Percentiles rank a stretch among this genome's conserved stretches.
phyloP scores from a whole-genome alignment of 116 monocot species.

The Thalassia testudinum region DNA sequence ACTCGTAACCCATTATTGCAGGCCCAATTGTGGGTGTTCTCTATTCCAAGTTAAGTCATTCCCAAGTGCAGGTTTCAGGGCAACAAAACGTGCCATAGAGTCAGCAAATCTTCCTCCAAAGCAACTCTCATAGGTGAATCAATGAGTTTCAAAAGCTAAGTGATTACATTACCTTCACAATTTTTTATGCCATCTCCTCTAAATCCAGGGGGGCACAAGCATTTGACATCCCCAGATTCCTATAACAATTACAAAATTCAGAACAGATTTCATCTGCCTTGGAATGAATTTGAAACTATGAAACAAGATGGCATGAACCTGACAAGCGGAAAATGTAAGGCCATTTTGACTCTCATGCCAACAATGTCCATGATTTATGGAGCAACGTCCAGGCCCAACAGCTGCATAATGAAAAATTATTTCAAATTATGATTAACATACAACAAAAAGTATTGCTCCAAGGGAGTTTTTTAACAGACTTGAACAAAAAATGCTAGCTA shows the following conservation, averaged over 20 bases:
- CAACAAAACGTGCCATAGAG: too few relatives aligned
- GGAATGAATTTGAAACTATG: background rate
- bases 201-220: constrained; percentile 83
- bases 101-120: too few relatives aligned
- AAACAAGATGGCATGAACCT: constrained; percentile 3
- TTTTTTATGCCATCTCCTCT: constrained; percentile 70
- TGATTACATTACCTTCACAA: constrained; percentile 29
- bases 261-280: background rate
- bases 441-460: too few relatives aligned
- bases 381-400: background rate
- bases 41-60: too few relatives aligned
- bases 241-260: constrained; percentile 12
- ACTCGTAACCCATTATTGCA: too few relatives aligned
- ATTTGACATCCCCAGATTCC: constrained; percentile 64
- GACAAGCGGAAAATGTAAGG: background rate
- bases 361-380: background rate
- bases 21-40: too few relatives aligned
- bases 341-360: background rate
- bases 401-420: background rate
- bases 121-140: too few relatives aligned
- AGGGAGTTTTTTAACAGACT: too few relatives aligned
- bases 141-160: too few relatives aligned
- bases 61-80: too few relatives aligned
- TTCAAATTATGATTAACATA: too few relatives aligned
- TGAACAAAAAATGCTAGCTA: too few relatives aligned